Percentiles rank a stretch among this genome's conserved stretches.
These are phyloP conservation scores for Lepiota venenata DNA, from an alignment of 768 basidiomycete species.

Conservation along the genomic window DNA sequence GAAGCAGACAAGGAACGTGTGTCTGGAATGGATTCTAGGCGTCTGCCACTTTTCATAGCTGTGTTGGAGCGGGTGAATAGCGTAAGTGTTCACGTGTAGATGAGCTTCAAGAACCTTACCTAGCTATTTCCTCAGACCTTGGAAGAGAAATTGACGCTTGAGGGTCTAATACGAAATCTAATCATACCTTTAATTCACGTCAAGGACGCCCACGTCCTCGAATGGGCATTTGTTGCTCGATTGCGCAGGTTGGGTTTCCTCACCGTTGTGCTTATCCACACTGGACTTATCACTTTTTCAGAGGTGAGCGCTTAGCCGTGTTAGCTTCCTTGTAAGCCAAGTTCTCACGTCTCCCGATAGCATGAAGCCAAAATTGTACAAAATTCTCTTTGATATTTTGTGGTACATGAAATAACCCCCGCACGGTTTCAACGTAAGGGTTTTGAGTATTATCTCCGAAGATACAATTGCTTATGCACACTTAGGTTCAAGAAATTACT, in stretches of 20 bases:
- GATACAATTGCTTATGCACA: neutral
- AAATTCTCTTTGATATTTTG: constrained; percentile 90
- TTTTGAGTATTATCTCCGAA: neutral
- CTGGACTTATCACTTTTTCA: constrained; percentile 16
- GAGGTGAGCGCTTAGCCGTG: constrained; percentile 61
- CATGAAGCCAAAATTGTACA: too few species aligned
- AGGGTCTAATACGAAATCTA: constrained; percentile 78
- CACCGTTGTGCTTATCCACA: neutral
- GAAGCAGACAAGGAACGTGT: constrained; percentile 47
- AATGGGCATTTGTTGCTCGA: constrained; percentile 87
- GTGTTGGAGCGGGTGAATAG: constrained; percentile 90
- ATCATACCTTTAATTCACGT: too few species aligned
- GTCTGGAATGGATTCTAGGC: constrained; percentile 57
- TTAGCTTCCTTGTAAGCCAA: constrained; percentile 85
- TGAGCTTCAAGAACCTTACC: constrained; percentile 16
- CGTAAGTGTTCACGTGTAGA: constrained; percentile 43
- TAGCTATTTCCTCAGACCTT: constrained; percentile 66
- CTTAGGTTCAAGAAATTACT: constrained; percentile 35
- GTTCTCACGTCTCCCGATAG: constrained; percentile 73
- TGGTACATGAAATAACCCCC: constrained; percentile 85
- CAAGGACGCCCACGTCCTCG: constrained; percentile 79
- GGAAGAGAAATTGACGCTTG: constrained; percentile 75
- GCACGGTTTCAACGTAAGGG: constrained; percentile 40
- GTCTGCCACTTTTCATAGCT: constrained; percentile 80
- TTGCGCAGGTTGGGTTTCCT: constrained; percentile 56